Percentiles rank a stretch among this genome's conserved stretches.
phyloP scores from a whole-genome alignment of 1,284 basidiomycete genomes.

The Ustilago bromivora region DNA sequence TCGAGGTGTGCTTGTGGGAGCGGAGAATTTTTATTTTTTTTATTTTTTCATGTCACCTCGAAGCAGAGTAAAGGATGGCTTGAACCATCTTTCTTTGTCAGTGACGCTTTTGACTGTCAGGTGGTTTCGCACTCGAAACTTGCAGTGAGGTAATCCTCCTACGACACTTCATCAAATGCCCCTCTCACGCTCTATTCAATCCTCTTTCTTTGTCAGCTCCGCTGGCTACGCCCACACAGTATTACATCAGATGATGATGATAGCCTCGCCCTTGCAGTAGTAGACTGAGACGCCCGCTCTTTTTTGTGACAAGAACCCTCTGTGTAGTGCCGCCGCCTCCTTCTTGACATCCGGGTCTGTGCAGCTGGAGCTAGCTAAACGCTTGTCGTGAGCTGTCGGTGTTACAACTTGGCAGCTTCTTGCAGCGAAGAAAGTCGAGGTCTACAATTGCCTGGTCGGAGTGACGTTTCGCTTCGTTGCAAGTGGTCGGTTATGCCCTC shows the following conservation, averaged over 20 bases:
- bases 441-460: neutral
- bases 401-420: slow-evolving; percentile 1
- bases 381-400: neutral
- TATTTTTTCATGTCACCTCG: neutral
- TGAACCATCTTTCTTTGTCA: neutral
- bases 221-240: slow-evolving; percentile 9
- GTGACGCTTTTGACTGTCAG: slow-evolving; percentile 19
- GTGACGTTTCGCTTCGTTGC: slow-evolving; percentile 5
- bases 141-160: slow-evolving; percentile 25
- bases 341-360: neutral
- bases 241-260: neutral
- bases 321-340: neutral
- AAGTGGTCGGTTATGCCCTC: neutral
- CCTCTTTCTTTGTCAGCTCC: neutral
- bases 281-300: slow-evolving; percentile 1
- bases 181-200: slow-evolving; percentile 6
- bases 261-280: neutral
- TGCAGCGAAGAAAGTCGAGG: neutral
- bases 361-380: neutral
- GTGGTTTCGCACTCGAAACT: neutral
- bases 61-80: slow-evolving; percentile 2
- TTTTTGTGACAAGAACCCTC: neutral
- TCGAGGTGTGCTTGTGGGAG: neutral
- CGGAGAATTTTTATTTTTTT: neutral
- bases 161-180: too few relatives aligned